Conservation (phyloP, 2,329 filamentous ascomycete genomes). For the Fusarium sp. region DNA sequence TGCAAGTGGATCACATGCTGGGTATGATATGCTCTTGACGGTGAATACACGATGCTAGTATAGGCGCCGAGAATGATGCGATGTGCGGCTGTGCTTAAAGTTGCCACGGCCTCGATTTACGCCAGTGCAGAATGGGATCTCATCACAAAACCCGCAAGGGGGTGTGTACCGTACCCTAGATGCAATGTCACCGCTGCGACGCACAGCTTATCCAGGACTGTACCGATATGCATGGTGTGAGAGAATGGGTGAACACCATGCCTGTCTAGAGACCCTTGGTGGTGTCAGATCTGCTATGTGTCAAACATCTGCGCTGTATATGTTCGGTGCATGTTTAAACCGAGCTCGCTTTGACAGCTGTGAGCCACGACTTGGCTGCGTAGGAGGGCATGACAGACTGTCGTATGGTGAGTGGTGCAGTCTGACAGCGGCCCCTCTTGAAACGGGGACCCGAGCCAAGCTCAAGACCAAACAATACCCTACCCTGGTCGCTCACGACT, state of each 20-base stretch:
- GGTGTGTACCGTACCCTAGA: not conserved
- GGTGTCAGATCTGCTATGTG: constrained; percentile 3
- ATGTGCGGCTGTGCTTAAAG: constrained; percentile 1
- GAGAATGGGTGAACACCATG: not conserved
- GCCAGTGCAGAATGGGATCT: constrained; percentile 3
- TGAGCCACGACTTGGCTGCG: not conserved
- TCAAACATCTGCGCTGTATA: not conserved
- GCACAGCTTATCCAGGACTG: not conserved
- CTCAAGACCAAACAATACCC: constrained; percentile 6
- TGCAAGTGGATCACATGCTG: constrained; percentile 39
- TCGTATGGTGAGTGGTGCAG: constrained; percentile 17
- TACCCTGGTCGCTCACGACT: constrained; percentile 12
- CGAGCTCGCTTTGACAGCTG: not conserved
- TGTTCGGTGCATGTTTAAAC: not conserved
- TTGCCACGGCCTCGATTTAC: not conserved
- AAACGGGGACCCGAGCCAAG: constrained; percentile 4
- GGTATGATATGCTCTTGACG: constrained; percentile 2
- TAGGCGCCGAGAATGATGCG: not conserved
- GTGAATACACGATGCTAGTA: constrained; percentile 13
- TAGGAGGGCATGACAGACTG: constrained; percentile 1
- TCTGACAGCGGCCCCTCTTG: constrained; percentile 25
- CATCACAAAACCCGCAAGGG: not conserved
- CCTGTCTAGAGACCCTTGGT: not conserved
- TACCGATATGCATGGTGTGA: not conserved
- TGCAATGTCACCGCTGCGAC: not conserved